Base-by-base conservation (phyloP, 2,329 filamentous ascomycete genomes). In the Periconia sp. region DNA sequence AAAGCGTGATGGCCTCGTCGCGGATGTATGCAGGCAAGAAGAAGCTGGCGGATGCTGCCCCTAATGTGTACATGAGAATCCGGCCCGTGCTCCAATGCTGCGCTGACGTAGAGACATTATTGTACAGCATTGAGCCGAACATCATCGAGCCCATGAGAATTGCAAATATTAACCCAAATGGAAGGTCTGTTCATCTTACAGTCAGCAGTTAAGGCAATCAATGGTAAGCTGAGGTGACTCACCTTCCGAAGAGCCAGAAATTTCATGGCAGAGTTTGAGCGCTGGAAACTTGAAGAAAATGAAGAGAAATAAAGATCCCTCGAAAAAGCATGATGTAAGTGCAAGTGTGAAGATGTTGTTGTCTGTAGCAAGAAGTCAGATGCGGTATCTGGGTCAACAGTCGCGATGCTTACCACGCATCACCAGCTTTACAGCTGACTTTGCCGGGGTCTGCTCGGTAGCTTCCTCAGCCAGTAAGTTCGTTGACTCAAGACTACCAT, bases 231-330 rank as follows among this genome's bases (percentile, higher is more conserved):
- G 11, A 18, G 22, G 13, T 19, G 28, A 34, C 57, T 43, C 57
- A 63, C 63, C 58, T 18, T 56, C 51, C 36, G 55, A 56, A n/a
- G 59, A 56, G 12, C 56, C 60, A 8, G 60, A 46, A 16, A 64
- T 21, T 28, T 65, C 55, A 29, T 66, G 63, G 26, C 54, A 60
- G 9, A 63, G 48, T 40, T 62, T 77, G n/a, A 85, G 66, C 3
- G 79, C 76, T 1, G 79, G 77, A 1, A 80, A 78, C 77, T 81
- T 84, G 69, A 82, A 83, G 63, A 83, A 84, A 43, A 85, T 78
- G 56, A 84, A 84, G 9, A 85, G 71, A 56, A 84, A 84, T 72
- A 84, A 80, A 19, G 79, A 75, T 15, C 80, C 80, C 64, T 85
- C 82, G 54, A 84, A 83, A 58, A 82, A 75, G 44, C 76, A 81